Percentiles rank a stretch among this genome's conserved stretches.
phyloP scores from a whole-genome alignment of 176 grass and related monocot genomes.

The Eleusine indica region DNA sequence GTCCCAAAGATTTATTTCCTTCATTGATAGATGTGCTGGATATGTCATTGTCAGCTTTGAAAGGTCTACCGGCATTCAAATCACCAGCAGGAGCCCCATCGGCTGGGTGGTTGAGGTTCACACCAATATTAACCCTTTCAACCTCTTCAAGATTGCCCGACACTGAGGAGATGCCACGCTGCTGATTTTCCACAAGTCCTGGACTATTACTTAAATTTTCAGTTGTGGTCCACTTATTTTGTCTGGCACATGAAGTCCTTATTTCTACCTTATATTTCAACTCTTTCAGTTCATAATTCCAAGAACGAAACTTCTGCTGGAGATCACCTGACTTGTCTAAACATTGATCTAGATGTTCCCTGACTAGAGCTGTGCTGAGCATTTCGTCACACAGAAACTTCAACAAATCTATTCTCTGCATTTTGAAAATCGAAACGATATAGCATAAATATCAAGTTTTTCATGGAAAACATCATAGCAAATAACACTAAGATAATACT shows the following conservation, averaged over 20 bases:
- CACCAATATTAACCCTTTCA: constrained; percentile 45
- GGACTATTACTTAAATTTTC: constrained; percentile 49
- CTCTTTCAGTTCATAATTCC: constrained; percentile 79
- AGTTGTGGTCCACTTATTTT: constrained; percentile 56
- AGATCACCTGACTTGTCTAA: constrained; percentile 79
- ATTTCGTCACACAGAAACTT: constrained; percentile 97
- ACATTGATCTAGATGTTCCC: constrained; percentile 90
- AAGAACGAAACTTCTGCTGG: constrained; percentile 73
- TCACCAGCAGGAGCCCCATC: constrained; percentile 36
- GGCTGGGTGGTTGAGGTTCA: constrained; percentile 52
- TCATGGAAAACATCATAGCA: constrained; percentile 34
- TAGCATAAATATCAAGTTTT: constrained; percentile 39
- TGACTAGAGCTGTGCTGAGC: constrained; percentile 83
- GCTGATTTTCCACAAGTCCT: constrained; percentile 50
- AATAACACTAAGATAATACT: constrained; percentile 12
- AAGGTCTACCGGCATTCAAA: constrained; percentile 34
- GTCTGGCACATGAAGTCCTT: constrained; percentile 43
- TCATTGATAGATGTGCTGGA: constrained; percentile 33
- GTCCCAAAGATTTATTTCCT: constrained; percentile 46
- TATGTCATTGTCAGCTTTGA: constrained; percentile 37
- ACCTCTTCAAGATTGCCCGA: constrained; percentile 41
- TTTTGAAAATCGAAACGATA: constrained; percentile 41
- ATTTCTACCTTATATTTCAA: constrained; percentile 74
- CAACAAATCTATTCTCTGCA: constrained; percentile 88
- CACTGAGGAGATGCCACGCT: constrained; percentile 28